Evolutionary conservation across 192 early-diverging fungal genomes (phyloP), one percentile per base, ranked within the genome.

Genomic region (Dissophora ornata): DNA sequence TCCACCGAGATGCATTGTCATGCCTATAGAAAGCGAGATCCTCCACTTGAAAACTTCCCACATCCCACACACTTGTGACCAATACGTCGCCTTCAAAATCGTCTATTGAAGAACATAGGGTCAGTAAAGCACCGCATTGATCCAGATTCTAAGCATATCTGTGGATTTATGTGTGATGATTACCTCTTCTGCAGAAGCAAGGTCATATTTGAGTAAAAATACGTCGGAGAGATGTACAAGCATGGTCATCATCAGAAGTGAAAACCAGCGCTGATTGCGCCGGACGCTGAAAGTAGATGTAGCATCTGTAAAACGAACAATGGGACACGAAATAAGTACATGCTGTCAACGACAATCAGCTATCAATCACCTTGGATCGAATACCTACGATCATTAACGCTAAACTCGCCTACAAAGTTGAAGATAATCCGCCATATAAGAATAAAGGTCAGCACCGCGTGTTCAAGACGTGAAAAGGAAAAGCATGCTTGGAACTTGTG

Each of bases 221-320:
- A 77, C 59, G 24, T 77, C 73, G 1, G 73, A 15, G 1, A 77
- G 59, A 38, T 77, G 73, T 29, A 67, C 11, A 2, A 77, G 64
- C 73, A 77, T 77, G 26, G 57, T 29, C 64, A 77, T 57, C 64
- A 77, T 62, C 15, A 77, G 19, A 13, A 77, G 25, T 1, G 73
- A 77, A 30, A 57, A 77, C 73, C 73, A 77, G 2, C 59, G 64
- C 40, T 77, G 73, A 24, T 67, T 77, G 4, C 57, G 49, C 12
- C 59, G 57, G 7, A 77, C 73, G 30, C 33, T 33, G 10, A 67
- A 6, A 0, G 58, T 67, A 3, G 58, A 51, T 28, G 65, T 40
- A 13, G 63, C 54, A 33, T 56, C 73, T 77, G 62, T 44, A 30
- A 34, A 41, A 38, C n/a, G 28, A 38, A 13, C 24, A 11, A 41